Percentiles rank a stretch among this genome's conserved stretches.
These are phyloP conservation scores for Nakazawaea sp. DNA, from an alignment of 805 yeast genomes.

Conservation along the genomic window DNA sequence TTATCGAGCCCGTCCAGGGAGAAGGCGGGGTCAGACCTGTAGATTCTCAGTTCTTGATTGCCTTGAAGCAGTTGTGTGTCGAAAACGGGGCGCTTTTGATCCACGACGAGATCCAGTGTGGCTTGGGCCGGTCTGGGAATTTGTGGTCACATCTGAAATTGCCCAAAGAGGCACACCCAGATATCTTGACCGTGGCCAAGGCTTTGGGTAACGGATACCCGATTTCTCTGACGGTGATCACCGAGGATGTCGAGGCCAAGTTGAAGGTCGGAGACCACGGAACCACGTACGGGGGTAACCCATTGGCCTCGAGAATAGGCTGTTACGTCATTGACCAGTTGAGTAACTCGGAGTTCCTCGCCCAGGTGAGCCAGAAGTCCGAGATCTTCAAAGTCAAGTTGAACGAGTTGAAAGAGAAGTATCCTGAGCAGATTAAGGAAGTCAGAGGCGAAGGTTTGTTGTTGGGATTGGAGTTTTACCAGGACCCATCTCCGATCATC, in stretches of 20 bases:
- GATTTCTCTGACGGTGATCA: slow-evolving; percentile 86
- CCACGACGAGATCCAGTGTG: slow-evolving; percentile 96
- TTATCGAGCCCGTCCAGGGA: slow-evolving; percentile 96
- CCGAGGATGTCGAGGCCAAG: slow-evolving; percentile 66
- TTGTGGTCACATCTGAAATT: slow-evolving; percentile 86
- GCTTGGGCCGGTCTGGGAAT: slow-evolving; percentile 86
- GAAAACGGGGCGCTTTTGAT: slow-evolving; percentile 70
- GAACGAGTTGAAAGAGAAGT: slow-evolving; percentile 40
- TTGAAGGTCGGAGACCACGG: slow-evolving; percentile 94
- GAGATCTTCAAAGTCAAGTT: slow-evolving; percentile 46
- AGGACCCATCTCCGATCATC: slow-evolving; percentile 60
- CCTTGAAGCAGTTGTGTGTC: slow-evolving; percentile 60
- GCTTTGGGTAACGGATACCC: slow-evolving; percentile 97
- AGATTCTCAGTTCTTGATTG: slow-evolving; percentile 53
- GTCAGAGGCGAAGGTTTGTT: slow-evolving; percentile 87
- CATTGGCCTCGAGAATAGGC: slow-evolving; percentile 81
- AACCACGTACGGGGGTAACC: slow-evolving; percentile 97
- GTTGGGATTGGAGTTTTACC: slow-evolving; percentile 71
- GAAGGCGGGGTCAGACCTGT: slow-evolving; percentile 90
- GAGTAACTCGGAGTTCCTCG: slow-evolving; percentile 52
- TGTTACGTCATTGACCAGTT: slow-evolving; percentile 66
- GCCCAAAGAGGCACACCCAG: slow-evolving; percentile 85
- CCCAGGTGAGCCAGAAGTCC: slow-evolving; percentile 54
- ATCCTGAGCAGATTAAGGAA: slow-evolving; percentile 55
- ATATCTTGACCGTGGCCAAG: slow-evolving; percentile 89